Base-by-base conservation (phyloP, 2,329 filamentous ascomycete species). In the Neonectria coccinea region DNA sequence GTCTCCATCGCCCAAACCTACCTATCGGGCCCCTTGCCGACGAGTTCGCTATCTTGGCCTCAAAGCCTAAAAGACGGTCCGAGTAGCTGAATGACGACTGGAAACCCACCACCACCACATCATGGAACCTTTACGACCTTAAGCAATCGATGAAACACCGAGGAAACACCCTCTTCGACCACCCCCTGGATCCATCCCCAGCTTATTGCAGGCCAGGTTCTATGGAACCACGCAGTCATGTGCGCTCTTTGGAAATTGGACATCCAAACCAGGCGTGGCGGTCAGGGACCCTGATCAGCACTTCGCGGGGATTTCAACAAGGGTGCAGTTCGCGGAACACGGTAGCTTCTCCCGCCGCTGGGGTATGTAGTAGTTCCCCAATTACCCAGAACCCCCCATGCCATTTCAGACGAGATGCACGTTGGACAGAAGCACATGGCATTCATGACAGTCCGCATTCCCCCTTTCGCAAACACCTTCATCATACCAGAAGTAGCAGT, bases 241-340 rank as follows among this genome's bases (percentile, higher is more conserved):
- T n/a, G 25, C 12, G 18, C n/a, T 12, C 31, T 8, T n/a, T 18
- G 39, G 48, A 33, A 51, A 51, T 48, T 48, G 45, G 22, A 29
- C 14, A 16, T 33, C 33, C n/a, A 10, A n/a, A 27, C 25, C 14
- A 29, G 25, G 45, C 45, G 9, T 50, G 48, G 48, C 48, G 48
- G 48, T 51, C 48, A 51, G 31, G 48, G 48, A 51, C 48, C 48
- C 47, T 50, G 47, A 50, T 50, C 27, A 31, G 16, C 47, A 50
- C 47, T 50, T 50, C 47, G 47, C 27, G 47, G 47, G 47, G 47
- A 18, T 31, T n/a, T 9, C 11, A 18, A 5, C 47, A 50, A 12
- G 47, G 47, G 25, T 50, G 47, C 10, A 10, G n/a, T 27, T 14
- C 27, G 12, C 45, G 33, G 12, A 36, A 12, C 33, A 36, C 33